Conservation (phyloP, 2,329 filamentous ascomycete genomes). For the Zalaria sp. region DNA sequence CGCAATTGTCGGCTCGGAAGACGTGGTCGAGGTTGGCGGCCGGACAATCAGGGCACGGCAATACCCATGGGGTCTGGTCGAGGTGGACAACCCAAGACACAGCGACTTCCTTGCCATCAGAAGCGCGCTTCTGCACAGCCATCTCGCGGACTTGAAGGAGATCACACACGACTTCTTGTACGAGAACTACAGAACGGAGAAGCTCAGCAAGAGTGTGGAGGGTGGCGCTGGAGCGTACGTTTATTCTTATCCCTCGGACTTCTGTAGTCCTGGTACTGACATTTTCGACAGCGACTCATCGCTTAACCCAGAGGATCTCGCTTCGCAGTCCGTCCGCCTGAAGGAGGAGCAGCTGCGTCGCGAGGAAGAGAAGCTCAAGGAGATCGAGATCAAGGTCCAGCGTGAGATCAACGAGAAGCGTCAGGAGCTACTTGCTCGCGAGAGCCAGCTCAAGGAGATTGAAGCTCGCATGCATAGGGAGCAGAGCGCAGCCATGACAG, state of each 20-base stretch:
- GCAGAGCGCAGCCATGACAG: constrained; percentile 10
- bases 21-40: constrained; percentile 84
- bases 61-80: constrained; percentile 97
- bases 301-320: constrained; percentile 95
- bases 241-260: constrained; percentile 4
- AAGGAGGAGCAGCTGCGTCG: constrained; percentile 99
- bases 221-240: constrained; percentile 78
- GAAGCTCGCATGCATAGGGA: constrained; percentile 86
- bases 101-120: constrained; percentile 97
- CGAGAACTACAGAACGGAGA: constrained; percentile 99
- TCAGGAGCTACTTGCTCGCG: constrained; percentile 91
- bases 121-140: constrained; percentile 91
- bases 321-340: constrained; percentile 90
- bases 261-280: constrained; percentile 10
- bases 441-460: constrained; percentile 97
- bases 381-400: constrained; percentile 99
- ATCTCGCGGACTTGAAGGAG: constrained; percentile 96
- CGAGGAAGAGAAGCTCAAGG: constrained; percentile 98
- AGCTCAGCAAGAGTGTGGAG: constrained; percentile 98
- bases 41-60: constrained; percentile 87
- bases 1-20: constrained; percentile 95
- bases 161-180: constrained; percentile 99
- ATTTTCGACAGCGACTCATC: constrained; percentile 50
- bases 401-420: constrained; percentile 99
- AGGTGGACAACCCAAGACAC: constrained; percentile 98